These are phyloP conservation scores for Prunus armeniaca DNA, from an alignment of 306 rosid species.

Conservation along the genomic window DNA sequence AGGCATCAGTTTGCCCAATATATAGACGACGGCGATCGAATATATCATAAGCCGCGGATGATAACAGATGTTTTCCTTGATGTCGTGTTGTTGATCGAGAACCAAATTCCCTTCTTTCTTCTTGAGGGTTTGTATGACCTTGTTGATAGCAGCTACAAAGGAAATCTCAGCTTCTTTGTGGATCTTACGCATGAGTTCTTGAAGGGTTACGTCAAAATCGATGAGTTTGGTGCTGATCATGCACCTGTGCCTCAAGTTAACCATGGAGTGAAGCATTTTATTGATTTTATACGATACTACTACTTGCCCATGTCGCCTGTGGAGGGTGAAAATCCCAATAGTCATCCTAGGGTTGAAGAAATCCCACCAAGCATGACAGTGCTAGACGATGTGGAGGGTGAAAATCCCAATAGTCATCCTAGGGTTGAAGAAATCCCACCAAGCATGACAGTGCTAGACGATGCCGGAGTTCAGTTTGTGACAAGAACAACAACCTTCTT, in stretches of 20 bases:
- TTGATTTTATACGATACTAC: neutral
- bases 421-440: neutral
- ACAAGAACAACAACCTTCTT: neutral
- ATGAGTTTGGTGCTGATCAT: neutral
- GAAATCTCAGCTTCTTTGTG: neutral
- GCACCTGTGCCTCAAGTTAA: no score
- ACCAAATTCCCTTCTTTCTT: neutral
- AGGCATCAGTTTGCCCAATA: neutral
- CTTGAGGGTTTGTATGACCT: neutral
- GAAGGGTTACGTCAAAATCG: neutral
- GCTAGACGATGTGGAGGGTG: neutral
- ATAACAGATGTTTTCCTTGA: neutral
- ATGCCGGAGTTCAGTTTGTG: neutral
- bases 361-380: neutral
- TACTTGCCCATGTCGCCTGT: neutral
- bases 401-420: neutral
- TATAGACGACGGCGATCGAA: neutral
- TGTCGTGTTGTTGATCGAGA: neutral
- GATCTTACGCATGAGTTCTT: neutral
- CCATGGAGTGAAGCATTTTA: neutral
- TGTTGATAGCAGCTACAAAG: neutral
- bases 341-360: neutral
- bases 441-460: neutral
- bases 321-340: neutral
- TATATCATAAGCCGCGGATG: neutral